Evolutionary conservation across 2,329 filamentous ascomycete species (phyloP), one percentile per base, ranked within the genome.

Genomic region (Diplodia mutila): DNA sequence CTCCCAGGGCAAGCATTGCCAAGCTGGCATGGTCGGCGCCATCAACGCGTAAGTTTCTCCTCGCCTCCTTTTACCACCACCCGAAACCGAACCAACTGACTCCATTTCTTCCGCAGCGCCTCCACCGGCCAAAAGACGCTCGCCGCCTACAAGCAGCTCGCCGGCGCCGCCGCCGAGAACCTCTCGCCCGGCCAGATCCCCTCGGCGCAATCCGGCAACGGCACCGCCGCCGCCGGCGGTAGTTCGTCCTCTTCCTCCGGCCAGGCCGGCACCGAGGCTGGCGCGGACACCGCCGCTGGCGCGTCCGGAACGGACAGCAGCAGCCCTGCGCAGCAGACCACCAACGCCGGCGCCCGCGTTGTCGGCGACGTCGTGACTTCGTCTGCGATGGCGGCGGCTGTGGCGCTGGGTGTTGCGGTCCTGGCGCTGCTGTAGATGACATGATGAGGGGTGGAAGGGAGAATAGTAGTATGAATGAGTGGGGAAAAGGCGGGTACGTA

Each of bases 21-120:
- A 93, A 78, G 80, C 76, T 57, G 90, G 90, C 69, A 93, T 93
- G 90, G 85, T 86, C 67, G 90, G 91, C 82, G 90, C 91, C 37
- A 89, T 93, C 76, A 93, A 94, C 79, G 87, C 90, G 89, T 91
- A 80, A 80, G 88, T 18, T 46, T 23, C 7, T 12, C 29, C 7
- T n/a, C 27, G 12, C 21, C 9, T 21, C 25, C 46, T 14, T 1
- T 16, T 8, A 16, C 16, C 4, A 18, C 9, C 16, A 14, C 8
- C 23, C 18, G 12, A 53, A 57, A 46, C 74, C 78, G 69, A 78
- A 12, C 8, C 11, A 37, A 37, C 34, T 37, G 8, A 70, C 18
- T 12, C 55, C 23, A 6, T 16, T 4, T 21, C 14, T 16, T 53
- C 75, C 66, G 73, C 76, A 65, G 65, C 12, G 52, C 65, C 27